A percentile compares a stretch with the other conserved stretches of the same genome.
These are phyloP conservation scores for Haplographium delicatum DNA, from an alignment of 495 filamentous ascomycete genomes.

Conservation along the genomic window DNA sequence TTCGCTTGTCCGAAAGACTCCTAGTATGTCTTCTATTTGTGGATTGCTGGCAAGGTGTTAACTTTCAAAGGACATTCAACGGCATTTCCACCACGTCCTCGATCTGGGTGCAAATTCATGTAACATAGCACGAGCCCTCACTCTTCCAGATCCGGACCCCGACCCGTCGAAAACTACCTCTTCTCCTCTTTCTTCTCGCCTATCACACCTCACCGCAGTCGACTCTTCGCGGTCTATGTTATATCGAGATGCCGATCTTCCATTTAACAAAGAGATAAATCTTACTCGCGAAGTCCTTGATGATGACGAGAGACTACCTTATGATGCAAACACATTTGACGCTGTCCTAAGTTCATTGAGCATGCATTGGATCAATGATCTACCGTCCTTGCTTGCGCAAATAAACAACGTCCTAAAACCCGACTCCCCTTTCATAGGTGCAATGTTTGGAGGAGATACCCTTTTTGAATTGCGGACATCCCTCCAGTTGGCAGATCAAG, in stretches of 20 bases:
- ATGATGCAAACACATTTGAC: constrained; percentile 73
- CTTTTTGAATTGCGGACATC: constrained; percentile 92
- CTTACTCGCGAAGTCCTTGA: constrained; percentile 67
- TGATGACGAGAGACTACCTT: constrained; percentile 69
- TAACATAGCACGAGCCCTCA: constrained; percentile 81
- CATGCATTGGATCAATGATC: constrained; percentile 97
- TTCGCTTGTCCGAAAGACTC: constrained; percentile 78
- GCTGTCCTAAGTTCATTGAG: constrained; percentile 81
- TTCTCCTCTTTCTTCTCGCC: constrained; percentile 58
- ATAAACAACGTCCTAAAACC: constrained; percentile 81
- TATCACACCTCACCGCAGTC: constrained; percentile 68
- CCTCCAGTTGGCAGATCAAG: constrained; percentile 86
- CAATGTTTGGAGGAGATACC: constrained; percentile 94
- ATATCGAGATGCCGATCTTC: constrained; percentile 70
- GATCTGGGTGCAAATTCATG: constrained; percentile 95
- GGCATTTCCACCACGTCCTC: constrained; percentile 75
- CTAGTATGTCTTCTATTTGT: no score
- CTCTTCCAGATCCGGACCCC: constrained; percentile 59
- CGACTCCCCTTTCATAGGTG: constrained; percentile 86
- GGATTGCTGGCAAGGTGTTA: constrained; percentile 59
- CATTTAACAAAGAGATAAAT: constrained; percentile 68
- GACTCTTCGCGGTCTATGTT: constrained; percentile 76
- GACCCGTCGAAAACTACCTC: constrained; percentile 48
- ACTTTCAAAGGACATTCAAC: constrained; percentile 73
- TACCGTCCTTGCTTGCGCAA: constrained; percentile 75